These are phyloP conservation scores for Groenewaldozyma salmanticensis DNA, from an alignment of 805 yeast genomes.

Conservation along the genomic window DNA sequence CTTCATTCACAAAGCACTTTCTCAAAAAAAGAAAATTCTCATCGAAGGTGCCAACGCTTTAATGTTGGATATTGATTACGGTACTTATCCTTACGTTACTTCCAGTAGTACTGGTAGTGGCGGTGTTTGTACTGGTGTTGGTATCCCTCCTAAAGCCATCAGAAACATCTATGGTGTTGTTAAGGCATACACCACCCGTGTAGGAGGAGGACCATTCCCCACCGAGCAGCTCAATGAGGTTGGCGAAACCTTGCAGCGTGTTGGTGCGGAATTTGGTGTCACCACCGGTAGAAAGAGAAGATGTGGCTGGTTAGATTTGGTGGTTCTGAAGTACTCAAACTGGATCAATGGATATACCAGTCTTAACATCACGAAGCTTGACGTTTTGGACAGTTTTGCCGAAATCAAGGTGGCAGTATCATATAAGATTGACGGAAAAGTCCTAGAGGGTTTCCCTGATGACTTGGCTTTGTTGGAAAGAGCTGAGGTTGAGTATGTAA, in stretches of 20 bases:
- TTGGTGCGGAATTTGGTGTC: slow-evolving; percentile 96
- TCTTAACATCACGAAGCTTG: slow-evolving; percentile 88
- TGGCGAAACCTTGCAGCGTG: slow-evolving; percentile 80
- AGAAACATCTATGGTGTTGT: slow-evolving; percentile 88
- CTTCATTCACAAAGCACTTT: slow-evolving; percentile 63
- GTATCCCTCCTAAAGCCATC: slow-evolving; percentile 83
- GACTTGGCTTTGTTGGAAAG: slow-evolving; percentile 73
- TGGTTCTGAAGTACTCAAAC: slow-evolving; percentile 84
- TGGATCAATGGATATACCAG: slow-evolving; percentile 91
- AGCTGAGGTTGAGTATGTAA: slow-evolving; percentile 85
- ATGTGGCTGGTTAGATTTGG: slow-evolving; percentile 98
- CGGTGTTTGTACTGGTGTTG: slow-evolving; percentile 95
- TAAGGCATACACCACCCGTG: slow-evolving; percentile 97
- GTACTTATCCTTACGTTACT: slow-evolving; percentile 96
- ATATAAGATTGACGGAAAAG: slow-evolving; percentile 71
- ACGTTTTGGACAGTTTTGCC: slow-evolving; percentile 82
- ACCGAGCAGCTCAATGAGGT: slow-evolving; percentile 84
- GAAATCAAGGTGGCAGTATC: slow-evolving; percentile 83
- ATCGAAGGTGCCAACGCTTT: slow-evolving; percentile 98
- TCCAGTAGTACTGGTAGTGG: slow-evolving; percentile 95
- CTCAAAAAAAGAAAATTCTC: slow-evolving; percentile 70
- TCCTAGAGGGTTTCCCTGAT: slow-evolving; percentile 78
- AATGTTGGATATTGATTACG: slow-evolving; percentile 95
- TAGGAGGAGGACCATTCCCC: slow-evolving; percentile 99
- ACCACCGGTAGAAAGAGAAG: slow-evolving; percentile 98